A percentile compares a stretch with the other conserved stretches of the same genome.
phyloP scores from a whole-genome alignment of 179 eudicot species.

The Corrigiola litoralis region DNA sequence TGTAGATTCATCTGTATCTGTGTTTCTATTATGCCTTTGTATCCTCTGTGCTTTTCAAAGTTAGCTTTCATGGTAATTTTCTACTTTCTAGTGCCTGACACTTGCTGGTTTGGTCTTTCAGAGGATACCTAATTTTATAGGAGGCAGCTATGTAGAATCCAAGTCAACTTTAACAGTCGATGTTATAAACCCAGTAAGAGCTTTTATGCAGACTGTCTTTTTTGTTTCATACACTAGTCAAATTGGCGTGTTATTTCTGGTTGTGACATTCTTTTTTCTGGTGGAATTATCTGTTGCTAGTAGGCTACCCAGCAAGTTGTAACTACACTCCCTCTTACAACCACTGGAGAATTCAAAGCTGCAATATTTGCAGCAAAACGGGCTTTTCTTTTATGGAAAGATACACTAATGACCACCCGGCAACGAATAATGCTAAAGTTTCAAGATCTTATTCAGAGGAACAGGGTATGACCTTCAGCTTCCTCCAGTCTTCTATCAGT shows the following conservation, averaged over 20 bases:
- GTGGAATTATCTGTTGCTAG: constrained; percentile 1
- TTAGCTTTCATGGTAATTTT: constrained; percentile 1
- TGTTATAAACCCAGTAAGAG: constrained; percentile 76
- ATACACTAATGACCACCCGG: constrained; percentile 56
- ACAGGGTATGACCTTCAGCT: constrained; percentile 39
- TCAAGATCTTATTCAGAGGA: constrained; percentile 78
- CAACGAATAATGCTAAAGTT: constrained; percentile 69
- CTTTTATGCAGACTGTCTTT: constrained; percentile 3
- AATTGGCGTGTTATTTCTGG: not conserved
- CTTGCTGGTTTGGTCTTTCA: constrained; percentile 25
- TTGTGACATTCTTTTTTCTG: not conserved
- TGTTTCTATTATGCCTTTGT: not conserved
- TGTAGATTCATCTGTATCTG: not conserved
- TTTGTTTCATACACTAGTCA: constrained; percentile 8
- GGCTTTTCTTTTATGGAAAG: constrained; percentile 74
- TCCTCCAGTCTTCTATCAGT: constrained; percentile 1
- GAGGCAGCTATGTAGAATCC: constrained; percentile 73
- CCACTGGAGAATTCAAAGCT: constrained; percentile 61
- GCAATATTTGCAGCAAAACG: constrained; percentile 81
- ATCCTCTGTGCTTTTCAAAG: not conserved
- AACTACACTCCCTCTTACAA: constrained; percentile 72
- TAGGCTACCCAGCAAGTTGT: constrained; percentile 92
- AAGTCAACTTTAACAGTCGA: constrained; percentile 54
- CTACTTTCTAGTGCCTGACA: not conserved
- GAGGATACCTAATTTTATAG: constrained; percentile 79